These are phyloP conservation scores for Eragrostis tef DNA, from an alignment of 202 grass and related monocot genomes.

Conservation along the genomic window DNA sequence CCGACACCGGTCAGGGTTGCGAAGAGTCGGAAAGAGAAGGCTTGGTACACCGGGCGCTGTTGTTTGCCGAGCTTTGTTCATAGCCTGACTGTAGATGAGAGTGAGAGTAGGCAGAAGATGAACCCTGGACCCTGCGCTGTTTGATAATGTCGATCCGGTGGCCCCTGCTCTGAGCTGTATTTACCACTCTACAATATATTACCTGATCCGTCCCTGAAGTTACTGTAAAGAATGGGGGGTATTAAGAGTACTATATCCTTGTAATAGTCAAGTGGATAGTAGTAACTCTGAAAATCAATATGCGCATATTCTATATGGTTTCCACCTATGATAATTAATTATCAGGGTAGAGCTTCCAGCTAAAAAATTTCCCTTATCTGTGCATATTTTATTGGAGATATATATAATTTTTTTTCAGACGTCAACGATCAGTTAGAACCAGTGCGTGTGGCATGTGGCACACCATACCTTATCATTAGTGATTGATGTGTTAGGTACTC, in stretches of 20 bases:
- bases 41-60: slow-evolving; percentile 61
- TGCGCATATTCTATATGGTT: no score
- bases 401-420: slow-evolving; percentile 10
- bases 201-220: slow-evolving; percentile 36
- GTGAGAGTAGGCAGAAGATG: slow-evolving; percentile 64
- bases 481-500: slow-evolving; percentile 8
- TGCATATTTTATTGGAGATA: slow-evolving; percentile 43
- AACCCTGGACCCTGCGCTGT: slow-evolving; percentile 55
- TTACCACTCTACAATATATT: slow-evolving; percentile 24
- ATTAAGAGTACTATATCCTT: slow-evolving; percentile 52
- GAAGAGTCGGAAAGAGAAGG: slow-evolving; percentile 60
- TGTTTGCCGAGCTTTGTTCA: slow-evolving; percentile 74
- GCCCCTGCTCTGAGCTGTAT: slow-evolving; percentile 39
- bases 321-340: slow-evolving; percentile 23
- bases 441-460: slow-evolving; percentile 37
- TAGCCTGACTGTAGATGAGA: slow-evolving; percentile 58
- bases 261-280: slow-evolving; percentile 50
- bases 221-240: slow-evolving; percentile 51
- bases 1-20: slow-evolving; percentile 40
- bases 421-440: slow-evolving; percentile 14
- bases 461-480: slow-evolving; percentile 33
- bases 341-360: slow-evolving; percentile 19
- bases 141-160: slow-evolving; percentile 32
- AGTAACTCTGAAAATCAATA: slow-evolving; percentile 38
- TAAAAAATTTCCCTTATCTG: slow-evolving; percentile 28